Evolutionary conservation across 768 basidiomycete genomes (phyloP).

Genomic region (Rhodotorula diobovata): DNA sequence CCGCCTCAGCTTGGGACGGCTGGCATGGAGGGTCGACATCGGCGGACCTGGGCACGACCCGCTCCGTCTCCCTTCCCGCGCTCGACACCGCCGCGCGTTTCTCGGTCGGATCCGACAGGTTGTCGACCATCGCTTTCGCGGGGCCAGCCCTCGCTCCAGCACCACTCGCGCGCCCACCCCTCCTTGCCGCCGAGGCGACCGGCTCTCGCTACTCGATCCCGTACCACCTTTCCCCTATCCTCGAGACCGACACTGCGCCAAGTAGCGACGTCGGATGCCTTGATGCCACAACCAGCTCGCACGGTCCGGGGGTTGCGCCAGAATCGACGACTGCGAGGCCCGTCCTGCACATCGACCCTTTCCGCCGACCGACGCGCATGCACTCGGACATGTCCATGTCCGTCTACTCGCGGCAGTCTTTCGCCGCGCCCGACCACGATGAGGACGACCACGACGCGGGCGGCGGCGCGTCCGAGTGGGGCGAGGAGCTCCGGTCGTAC

Average conservation of each 20-base stretch:
- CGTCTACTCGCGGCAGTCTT: conserved; percentile 19
- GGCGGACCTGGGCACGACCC: neutral
- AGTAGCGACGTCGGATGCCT: rapidly evolving
- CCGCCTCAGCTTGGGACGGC: neutral
- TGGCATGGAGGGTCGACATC: neutral
- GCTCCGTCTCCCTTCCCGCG: neutral
- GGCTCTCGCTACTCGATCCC: too few species aligned
- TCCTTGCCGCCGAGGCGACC: neutral
- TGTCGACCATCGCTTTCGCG: neutral
- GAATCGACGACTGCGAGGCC: neutral
- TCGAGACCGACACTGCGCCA: neutral
- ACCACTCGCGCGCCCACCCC: neutral
- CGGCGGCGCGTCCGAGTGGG: neutral
- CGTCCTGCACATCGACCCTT: neutral
- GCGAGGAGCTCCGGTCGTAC: neutral
- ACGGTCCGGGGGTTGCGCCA: neutral
- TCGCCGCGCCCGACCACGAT: neutral
- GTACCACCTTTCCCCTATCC: neutral
- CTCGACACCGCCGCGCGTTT: neutral
- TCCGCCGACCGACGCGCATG: neutral
- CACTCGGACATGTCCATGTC: conserved; percentile 5
- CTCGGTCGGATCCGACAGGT: neutral
- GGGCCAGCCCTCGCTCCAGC: neutral
- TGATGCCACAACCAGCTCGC: neutral
- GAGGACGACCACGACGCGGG: neutral